phyloP scores from a whole-genome alignment of 805 yeast genomes.

The Saccharomyces paradoxus region DNA sequence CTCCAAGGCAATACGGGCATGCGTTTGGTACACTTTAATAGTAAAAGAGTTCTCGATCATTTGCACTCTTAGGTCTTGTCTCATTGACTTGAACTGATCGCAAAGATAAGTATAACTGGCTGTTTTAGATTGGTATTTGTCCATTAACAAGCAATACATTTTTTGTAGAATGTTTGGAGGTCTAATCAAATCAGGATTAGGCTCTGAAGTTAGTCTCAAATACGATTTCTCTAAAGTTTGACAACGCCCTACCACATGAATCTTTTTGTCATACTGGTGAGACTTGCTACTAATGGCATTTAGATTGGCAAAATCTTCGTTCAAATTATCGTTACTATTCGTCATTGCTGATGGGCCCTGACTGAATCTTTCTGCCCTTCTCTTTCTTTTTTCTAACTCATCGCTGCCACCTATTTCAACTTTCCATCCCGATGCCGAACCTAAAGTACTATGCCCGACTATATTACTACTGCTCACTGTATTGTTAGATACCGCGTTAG shows the following conservation, averaged over 20 bases:
- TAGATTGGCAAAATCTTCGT: constrained; percentile 19
- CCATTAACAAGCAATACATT: constrained; percentile 46
- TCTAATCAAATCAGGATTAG: constrained; percentile 76
- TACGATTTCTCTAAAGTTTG: constrained; percentile 66
- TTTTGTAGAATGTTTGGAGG: constrained; percentile 56
- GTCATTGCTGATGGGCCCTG: constrained; percentile 7
- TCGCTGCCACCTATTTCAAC: neutral
- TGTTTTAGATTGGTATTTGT: constrained; percentile 42
- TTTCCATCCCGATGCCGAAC: neutral
- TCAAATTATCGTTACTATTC: constrained; percentile 4
- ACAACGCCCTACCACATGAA: constrained; percentile 54
- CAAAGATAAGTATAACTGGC: constrained; percentile 67
- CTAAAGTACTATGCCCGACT: neutral
- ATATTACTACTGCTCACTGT: neutral
- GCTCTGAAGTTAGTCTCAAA: constrained; percentile 80
- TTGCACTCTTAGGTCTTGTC: constrained; percentile 93
- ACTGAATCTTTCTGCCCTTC: constrained; percentile 33
- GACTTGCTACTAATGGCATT: constrained; percentile 28
- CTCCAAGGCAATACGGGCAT: constrained; percentile 79
- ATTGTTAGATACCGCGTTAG: neutral
- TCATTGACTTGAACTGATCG: constrained; percentile 82
- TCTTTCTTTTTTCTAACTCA: constrained; percentile 25
- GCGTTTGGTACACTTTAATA: constrained; percentile 71
- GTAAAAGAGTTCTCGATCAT: constrained; percentile 73
- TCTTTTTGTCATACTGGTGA: constrained; percentile 27